Percentiles rank a stretch among this genome's conserved stretches.
These are phyloP conservation scores for Coemansia sp. DNA, from an alignment of 192 early-diverging fungal species.

Conservation along the genomic window DNA sequence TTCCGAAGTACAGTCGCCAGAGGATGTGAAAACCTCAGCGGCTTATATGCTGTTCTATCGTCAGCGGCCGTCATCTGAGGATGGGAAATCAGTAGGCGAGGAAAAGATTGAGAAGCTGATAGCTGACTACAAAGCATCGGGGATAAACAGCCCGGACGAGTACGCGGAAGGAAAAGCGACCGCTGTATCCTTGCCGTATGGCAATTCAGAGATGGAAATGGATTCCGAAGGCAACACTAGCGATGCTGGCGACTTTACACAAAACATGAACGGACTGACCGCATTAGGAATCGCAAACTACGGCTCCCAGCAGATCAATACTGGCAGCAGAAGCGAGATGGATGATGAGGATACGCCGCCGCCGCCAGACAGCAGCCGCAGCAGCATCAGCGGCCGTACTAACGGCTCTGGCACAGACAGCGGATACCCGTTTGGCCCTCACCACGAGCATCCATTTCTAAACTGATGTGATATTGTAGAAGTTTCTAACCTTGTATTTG, in stretches of 20 bases:
- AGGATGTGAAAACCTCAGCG: slow-evolving; percentile 31
- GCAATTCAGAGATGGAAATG: neutral
- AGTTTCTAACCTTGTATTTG: too few relatives aligned
- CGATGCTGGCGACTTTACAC: slow-evolving; percentile 6
- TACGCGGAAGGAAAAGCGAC: neutral
- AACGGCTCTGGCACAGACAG: neutral
- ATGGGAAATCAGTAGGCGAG: slow-evolving; percentile 2
- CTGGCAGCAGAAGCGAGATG: slow-evolving; percentile 28
- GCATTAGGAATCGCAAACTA: slow-evolving; percentile 9
- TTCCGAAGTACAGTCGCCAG: slow-evolving; percentile 22
- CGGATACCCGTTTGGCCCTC: neutral
- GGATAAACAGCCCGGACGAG: neutral
- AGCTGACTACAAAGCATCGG: slow-evolving; percentile 8
- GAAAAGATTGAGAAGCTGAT: slow-evolving; percentile 32
- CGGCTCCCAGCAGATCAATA: slow-evolving; percentile 19
- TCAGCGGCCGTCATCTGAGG: slow-evolving; percentile 3
- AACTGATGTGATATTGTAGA: too few relatives aligned
- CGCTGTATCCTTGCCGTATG: neutral
- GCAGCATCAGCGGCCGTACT: slow-evolving; percentile 1
- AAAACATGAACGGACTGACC: slow-evolving; percentile 4
- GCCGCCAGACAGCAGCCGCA: neutral
- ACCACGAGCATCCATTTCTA: neutral
- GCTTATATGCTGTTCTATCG: slow-evolving; percentile 58
- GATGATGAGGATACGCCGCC: slow-evolving; percentile 8
- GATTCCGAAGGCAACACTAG: neutral